Percentiles rank a stretch among this genome's conserved stretches.
These are phyloP conservation scores for Solanum rostratum DNA, from an alignment of 257 asterid genomes.

Conservation along the genomic window DNA sequence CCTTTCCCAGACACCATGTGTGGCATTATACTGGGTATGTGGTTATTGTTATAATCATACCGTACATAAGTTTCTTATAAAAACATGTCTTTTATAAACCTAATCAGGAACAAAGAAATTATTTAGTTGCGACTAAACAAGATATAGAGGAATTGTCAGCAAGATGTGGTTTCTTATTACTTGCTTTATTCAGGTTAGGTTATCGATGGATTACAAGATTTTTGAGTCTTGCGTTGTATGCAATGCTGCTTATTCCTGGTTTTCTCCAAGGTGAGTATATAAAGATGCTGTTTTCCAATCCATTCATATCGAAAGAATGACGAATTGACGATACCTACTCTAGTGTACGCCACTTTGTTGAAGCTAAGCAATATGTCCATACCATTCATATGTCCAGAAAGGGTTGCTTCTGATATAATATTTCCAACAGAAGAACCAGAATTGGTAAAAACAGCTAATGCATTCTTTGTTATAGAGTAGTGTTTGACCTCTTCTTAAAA, in stretches of 20 bases:
- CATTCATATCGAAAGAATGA: background rate
- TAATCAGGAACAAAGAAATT: background rate
- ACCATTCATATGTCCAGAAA: background rate
- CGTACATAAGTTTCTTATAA: background rate
- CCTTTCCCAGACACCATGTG: background rate
- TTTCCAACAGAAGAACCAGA: background rate
- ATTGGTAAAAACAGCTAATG: background rate
- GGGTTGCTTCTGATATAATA: background rate
- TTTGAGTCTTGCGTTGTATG: slow-evolving; percentile 71
- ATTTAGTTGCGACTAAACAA: background rate
- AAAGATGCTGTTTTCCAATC: background rate
- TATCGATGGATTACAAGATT: slow-evolving; percentile 88
- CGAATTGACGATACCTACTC: background rate
- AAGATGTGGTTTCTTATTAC: slow-evolving; percentile 16
- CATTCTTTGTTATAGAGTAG: background rate
- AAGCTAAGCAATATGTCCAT: background rate
- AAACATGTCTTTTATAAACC: background rate
- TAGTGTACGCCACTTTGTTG: background rate
- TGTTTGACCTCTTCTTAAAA: background rate
- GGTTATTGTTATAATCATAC: background rate
- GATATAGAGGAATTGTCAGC: background rate
- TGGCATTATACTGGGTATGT: background rate
- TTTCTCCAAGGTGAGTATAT: slow-evolving; percentile 69
- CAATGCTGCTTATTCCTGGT: slow-evolving; percentile 94
- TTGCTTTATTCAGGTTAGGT: slow-evolving; percentile 74